These are phyloP conservation scores for Colletotrichum gigasporum DNA, from an alignment of 2,329 filamentous ascomycete species.

Conservation along the genomic window DNA sequence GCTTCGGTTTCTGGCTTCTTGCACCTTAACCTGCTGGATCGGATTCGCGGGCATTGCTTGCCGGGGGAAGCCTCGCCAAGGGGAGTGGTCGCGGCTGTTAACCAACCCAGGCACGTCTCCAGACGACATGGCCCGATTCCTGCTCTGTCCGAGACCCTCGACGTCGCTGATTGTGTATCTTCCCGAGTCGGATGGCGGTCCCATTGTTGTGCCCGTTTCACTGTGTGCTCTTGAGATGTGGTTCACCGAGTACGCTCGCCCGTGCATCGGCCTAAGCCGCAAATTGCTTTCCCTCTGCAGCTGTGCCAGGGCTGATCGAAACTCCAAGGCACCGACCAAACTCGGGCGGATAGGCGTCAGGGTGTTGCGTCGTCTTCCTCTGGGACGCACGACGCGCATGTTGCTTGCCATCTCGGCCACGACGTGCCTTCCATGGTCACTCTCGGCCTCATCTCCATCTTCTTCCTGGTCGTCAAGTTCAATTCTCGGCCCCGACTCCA, in stretches of 20 bases:
- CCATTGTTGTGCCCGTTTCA: constrained; percentile 19
- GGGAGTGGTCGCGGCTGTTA: constrained; percentile 22
- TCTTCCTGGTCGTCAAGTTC: constrained; percentile 52
- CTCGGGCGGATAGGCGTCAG: constrained; percentile 91
- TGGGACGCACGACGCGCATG: constrained; percentile 85
- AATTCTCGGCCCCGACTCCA: constrained; percentile 58
- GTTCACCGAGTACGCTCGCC: constrained; percentile 61
- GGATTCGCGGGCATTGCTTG: constrained; percentile 13
- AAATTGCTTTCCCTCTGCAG: constrained; percentile 84
- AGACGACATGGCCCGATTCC: constrained; percentile 57
- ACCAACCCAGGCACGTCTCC: constrained; percentile 47
- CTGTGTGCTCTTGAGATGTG: constrained; percentile 27
- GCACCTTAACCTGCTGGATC: constrained; percentile 16
- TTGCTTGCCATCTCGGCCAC: constrained; percentile 89
- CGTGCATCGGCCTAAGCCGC: constrained; percentile 73
- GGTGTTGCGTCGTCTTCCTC: constrained; percentile 73
- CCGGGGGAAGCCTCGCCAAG: constrained; percentile 18
- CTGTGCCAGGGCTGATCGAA: constrained; percentile 88
- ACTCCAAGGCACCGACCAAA: constrained; percentile 92
- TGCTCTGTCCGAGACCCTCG: constrained; percentile 33
- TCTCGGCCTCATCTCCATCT: constrained; percentile 54
- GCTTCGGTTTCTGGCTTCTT: constrained; percentile 38
- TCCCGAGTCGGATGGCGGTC: constrained; percentile 20
- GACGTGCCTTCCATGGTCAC: constrained; percentile 70
- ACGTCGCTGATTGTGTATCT: constrained; percentile 28